phyloP scores from a whole-genome alignment of 176 grass and related monocot genomes.

The Alloteropsis semialata region DNA sequence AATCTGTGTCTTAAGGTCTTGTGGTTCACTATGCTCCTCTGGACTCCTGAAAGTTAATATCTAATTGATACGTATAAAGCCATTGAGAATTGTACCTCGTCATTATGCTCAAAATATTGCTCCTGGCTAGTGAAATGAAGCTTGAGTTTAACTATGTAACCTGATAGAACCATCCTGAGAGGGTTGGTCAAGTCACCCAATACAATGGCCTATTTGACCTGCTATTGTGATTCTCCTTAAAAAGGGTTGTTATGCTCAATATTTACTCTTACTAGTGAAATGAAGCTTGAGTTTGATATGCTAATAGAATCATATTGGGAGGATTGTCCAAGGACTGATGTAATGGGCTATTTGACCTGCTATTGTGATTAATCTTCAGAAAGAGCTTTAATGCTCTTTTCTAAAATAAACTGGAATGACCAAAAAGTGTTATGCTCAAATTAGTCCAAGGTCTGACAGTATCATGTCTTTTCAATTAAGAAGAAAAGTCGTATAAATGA shows the following conservation, averaged over 20 bases:
- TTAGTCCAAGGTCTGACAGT: background rate
- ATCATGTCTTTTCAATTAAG: background rate
- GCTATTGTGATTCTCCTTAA: background rate
- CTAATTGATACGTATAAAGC: background rate
- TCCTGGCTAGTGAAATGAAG: background rate
- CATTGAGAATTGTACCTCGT: background rate
- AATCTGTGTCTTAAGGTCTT: background rate
- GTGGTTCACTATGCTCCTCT: background rate
- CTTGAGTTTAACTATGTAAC: background rate
- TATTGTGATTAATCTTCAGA: background rate
- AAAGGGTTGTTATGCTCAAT: background rate
- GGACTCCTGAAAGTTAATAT: slow-evolving; percentile 16
- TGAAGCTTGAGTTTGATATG: background rate
- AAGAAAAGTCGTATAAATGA: background rate
- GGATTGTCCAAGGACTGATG: too few relatives aligned
- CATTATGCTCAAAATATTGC: background rate
- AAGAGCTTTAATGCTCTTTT: background rate
- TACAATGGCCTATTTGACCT: background rate
- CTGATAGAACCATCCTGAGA: slow-evolving; percentile 6
- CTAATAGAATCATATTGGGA: slow-evolving; percentile 5
- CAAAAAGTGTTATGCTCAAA: slow-evolving; percentile 8
- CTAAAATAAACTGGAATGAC: background rate
- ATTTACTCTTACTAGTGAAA: background rate
- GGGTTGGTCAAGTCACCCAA: background rate
- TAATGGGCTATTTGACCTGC: too few relatives aligned